Base-by-base conservation (phyloP, 352 stramenopile genomes). In the Phytophthora niederhauseri region DNA sequence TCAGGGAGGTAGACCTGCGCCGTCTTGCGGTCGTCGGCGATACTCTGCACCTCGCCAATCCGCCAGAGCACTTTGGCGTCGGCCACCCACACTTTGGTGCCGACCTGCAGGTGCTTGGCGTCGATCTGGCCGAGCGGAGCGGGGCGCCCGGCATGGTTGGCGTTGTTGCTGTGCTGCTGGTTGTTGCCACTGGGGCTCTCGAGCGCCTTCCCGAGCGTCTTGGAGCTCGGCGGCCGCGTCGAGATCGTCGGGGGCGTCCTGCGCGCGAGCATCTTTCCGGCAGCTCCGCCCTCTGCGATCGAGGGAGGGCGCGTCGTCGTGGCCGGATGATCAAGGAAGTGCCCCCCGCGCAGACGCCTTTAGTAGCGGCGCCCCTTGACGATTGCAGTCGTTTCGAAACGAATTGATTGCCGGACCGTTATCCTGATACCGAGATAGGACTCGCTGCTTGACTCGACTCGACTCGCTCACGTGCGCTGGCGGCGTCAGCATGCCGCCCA, bases 11-110 rank as follows among this genome's bases (percentile, higher is more conserved):
- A 91, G 31, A 94, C 69, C 11, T 89, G 73, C 28, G 74, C 84
- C 2, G 73, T 84, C 56, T 83, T 79, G 19, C 81, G 66, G 53
- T 90, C 81, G 43, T 41, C 57, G 3, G 66, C 72, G 7, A 94
- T 68, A 4, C 56, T 55, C 55, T 91, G 83, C 15, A 95, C 82
- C 59, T 95, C 84, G 15, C 85, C 87, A 17, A 95, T 81, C n/a
- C 85, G 80, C 85, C 85, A 95, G 12, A 95, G 75, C 24, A 91
- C 81, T 50, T 87, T 89, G 22, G 84, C 64, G 57, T 95, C 85
- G 14, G 82, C 67, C 38, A 95, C 81, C 87, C 87, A 95, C 36
- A 95, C 87, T 68, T 92, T 92, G 12, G 66, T 71, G 17, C 85
- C 84, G 2, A 77, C 48, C 3, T 80, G 71, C 51, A 91, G 54